Base-by-base conservation (phyloP, 306 rosid genomes). In the Malus fusca region DNA sequence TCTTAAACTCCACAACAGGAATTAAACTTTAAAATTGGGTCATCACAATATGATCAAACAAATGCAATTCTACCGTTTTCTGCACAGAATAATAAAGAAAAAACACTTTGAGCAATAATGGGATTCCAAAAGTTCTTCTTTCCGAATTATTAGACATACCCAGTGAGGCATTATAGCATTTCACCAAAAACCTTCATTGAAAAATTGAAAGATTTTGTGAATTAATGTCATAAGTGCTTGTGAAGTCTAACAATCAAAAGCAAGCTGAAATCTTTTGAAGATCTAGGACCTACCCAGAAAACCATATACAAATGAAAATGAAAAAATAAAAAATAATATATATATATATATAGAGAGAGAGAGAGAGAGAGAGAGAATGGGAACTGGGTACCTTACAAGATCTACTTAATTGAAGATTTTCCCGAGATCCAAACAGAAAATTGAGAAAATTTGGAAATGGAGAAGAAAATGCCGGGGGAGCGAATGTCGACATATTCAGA, bases 261-360 rank as follows among this genome's bases (percentile, higher is more conserved):
- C 52, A 76, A 72, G 75, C 56, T 25, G 72, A 23, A 73, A 74
- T 33, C 43, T 10, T 46, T 58, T 30, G 76, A 82, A 79, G 91
- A 90, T 90, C 92, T 66, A 74, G 4, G 79, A 43, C 51, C 31
- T 13, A 80, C 84, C 78, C 79, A 82, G 59, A 44, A 4, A 77
- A 48, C 55, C 72, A 59, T 66, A 28, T 44, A 11, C 31, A 35
- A 59, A 56, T n/a, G 66, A 37, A 73, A 37, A 31, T 40, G 4
- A 56, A 23, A 33, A 26, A 70, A n/a, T n/a, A n/a, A 68, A 88
- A 31, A 31, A 31, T 0, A 30, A 30, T 0, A 30, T 4, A 30
- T 30, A 30, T 4, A 30, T 30, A 30, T 30, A 30, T 4, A 30
- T 4, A 30, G 33, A 30, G 5, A 30, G 33, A 30, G 33, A 30